These are phyloP conservation scores for Trypanosoma brucei DNA, from an alignment of 208 protist genomes.

Conservation along the genomic window DNA sequence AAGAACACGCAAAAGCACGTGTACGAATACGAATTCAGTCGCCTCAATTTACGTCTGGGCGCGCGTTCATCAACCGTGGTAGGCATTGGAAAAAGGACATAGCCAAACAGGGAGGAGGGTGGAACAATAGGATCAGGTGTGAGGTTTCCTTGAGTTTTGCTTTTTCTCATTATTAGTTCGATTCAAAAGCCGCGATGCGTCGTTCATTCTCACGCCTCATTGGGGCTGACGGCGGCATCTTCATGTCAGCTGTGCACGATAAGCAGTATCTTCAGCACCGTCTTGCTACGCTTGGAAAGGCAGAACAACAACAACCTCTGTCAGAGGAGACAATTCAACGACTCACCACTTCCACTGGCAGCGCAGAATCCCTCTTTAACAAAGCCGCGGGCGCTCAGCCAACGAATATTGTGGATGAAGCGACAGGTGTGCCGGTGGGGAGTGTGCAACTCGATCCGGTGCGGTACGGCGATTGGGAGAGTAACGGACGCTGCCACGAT, in stretches of 20 bases:
- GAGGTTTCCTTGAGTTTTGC: too few species aligned
- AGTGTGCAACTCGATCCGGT: constrained; percentile 80
- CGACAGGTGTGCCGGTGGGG: constrained; percentile 73
- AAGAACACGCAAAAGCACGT: too few species aligned
- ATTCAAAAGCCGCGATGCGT: constrained; percentile 38
- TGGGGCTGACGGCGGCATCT: constrained; percentile 60
- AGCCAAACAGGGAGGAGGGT: too few species aligned
- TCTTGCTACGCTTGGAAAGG: constrained; percentile 73
- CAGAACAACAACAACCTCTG: constrained; percentile 50
- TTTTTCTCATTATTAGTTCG: too few species aligned
- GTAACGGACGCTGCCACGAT: constrained; percentile 86
- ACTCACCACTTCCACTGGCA: constrained; percentile 80
- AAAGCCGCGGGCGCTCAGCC: constrained; percentile 71
- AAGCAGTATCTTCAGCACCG: constrained; percentile 80
- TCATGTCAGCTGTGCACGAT: constrained; percentile 72
- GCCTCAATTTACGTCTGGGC: too few species aligned
- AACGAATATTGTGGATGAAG: constrained; percentile 84
- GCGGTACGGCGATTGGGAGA: constrained; percentile 88
- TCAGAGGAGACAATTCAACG: constrained; percentile 73
- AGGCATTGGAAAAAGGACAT: too few species aligned
- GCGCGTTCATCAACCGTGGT: too few species aligned
- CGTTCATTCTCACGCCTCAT: constrained; percentile 56
- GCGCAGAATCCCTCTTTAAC: constrained; percentile 79
- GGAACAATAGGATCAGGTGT: too few species aligned
- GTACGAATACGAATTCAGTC: too few species aligned